Evolutionary conservation across 2,329 filamentous ascomycete species (phyloP), one percentile per base, ranked within the genome.

Genomic region (Tolypocladium album): DNA sequence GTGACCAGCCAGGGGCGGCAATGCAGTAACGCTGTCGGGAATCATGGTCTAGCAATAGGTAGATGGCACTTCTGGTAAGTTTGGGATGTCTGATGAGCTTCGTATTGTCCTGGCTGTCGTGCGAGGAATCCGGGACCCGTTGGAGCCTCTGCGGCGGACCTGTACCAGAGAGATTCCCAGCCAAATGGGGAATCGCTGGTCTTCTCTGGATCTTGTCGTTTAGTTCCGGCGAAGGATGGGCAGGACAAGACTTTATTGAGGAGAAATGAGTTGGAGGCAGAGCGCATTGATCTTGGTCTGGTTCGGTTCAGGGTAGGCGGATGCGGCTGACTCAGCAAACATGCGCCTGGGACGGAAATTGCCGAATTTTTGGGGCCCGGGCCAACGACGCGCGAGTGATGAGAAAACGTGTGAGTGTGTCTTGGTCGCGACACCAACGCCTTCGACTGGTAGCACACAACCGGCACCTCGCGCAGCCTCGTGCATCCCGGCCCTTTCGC

Each of bases 351-450:
- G 34, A 50, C 42, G 53, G 56, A 61, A 57, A 50, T 55, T 47
- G 56, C 60, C 61, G 52, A 61, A 57, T 59, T 65, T 64, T 63
- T 57, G 55, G 58, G 61, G 58, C 58, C 42, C 62, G 57, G 58
- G 15, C 58, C 60, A 63, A 59, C 60, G 56, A 64, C 59, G 63
- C 62, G 62, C 62, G 63, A 62, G 57, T 45, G 58, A 60, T 45
- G 58, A 61, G 61, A 60, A 63, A 64, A 58, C 56, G 57, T 60
- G 58, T 45, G 57, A 61, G 58, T 52, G 58, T 52, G 59, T 53
- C 53, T 57, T 27, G 61, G 63, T 61, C 63, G 63, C 63, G 63
- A 64, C 63, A 50, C 56, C 60, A 56, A 45, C 58, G 39, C 56
- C 56, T 17, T 52, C 22, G 15, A 22, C 50, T 36, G 50, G 27